Base-by-base conservation (phyloP, 441 rosid species). In the Brassica hybrid region DNA sequence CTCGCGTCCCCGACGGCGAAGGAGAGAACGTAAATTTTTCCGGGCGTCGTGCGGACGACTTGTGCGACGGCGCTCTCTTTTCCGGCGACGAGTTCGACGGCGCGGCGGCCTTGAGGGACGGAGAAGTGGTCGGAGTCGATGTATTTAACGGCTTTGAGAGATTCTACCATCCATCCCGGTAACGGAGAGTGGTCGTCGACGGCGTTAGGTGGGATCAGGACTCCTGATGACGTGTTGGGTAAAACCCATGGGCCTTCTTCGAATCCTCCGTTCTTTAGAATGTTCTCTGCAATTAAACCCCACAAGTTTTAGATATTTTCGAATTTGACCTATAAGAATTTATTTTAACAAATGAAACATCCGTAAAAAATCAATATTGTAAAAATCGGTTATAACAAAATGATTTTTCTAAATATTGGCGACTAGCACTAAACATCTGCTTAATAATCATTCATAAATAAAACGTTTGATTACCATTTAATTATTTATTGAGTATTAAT, bases 81-180 rank as follows among this genome's bases (percentile, higher is more conserved):
- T 0, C 93, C 93, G 0, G 85, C 93, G 10, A 89, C 87, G 36
- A 89, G 88, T 41, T 89, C 93, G 3, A 87, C 72, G 0, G 90
- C 93, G 17, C 93, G 76, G 65, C 73, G 73, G n/a, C 88, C 89
- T 76, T 86, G 81, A 1, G 93, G 93, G 36, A 87, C 88, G 0
- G 85, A 84, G 89, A 81, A 87, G 34, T 87, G 91, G 6, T 68
- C 85, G 7, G 87, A 79, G 21, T 94, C 96, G 1, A 94, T 87
- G 92, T 86, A 92, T 67, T 92, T 94, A n/a, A 94, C 97, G 1
- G 97, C 97, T 84, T 94, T 94, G 3, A 92, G 93, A 36, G 98
- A 94, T 48, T 89, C 97, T 1, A 91, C 88, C 84, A 88, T 88
- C 98, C 97, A 94, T 3, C 91, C 95, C 0, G 94, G 97, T 27